Evolutionary conservation across 768 basidiomycete genomes (phyloP), one percentile per base, ranked within the genome.

Genomic region (Dendrothele bispora): DNA sequence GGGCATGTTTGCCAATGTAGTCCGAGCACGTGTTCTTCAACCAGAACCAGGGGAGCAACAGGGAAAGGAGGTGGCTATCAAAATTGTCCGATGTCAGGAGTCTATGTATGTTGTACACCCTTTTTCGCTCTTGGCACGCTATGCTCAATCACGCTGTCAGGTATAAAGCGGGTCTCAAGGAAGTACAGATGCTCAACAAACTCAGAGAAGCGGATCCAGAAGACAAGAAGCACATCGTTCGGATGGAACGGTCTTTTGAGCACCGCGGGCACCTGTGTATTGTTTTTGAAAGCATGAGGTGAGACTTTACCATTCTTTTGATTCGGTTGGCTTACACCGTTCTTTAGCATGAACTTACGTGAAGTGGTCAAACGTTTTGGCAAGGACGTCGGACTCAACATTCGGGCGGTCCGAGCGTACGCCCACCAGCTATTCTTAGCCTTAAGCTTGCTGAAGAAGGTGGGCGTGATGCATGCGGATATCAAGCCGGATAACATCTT

Each of bases 401-500:
- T 98, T 59, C 83, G 86, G 56, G 97, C 97, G 41, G 97, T 99
- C n/a, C 83, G 95, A 55, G 94, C 95, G n/a, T 99, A 99, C 63
- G 86, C 97, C 25, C 91, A 95, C 56, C 97, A 99, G 61, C 83
- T 99, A 43, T 95, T 98, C 69, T 77, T 98, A 43, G 80, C 91
- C 15, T 66, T 98, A 53, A 81, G 88, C 55, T 72, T 95, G 46
- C 72, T 98, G 61, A 82, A 83, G 55, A 98, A 98, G 69, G 79
- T 84, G 50, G 92, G 89, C 55, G 83, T 98, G 50, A 97, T 98
- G 82, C 97, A 99, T 59, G 97, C 97, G 6, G 97, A 99, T 62
- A 91, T 99, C 64, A 98, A 98, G 67, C 97, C 97, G 17, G 97
- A 98, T 64, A 98, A 98, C 63, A 95, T 99, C 35, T 66, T 98